Evolutionary conservation across 139 green algal genomes (phyloP).

Genomic region (Volvox africanus): DNA sequence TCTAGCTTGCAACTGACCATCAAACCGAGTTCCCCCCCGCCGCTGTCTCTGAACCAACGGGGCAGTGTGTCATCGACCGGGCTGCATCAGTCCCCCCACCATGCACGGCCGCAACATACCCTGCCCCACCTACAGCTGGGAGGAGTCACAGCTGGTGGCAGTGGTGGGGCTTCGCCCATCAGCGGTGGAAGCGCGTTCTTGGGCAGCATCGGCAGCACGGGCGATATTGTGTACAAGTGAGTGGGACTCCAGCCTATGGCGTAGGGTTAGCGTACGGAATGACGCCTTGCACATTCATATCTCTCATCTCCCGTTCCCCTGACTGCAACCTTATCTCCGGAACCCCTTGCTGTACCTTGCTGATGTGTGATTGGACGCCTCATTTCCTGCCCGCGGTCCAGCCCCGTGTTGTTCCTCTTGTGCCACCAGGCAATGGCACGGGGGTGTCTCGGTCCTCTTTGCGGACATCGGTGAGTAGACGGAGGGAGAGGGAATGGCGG

Average conservation of each 20-base stretch:
- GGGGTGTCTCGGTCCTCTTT: constrained; percentile 44
- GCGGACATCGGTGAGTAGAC: constrained; percentile 43
- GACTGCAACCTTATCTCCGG: not conserved
- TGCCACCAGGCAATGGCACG: constrained; percentile 60
- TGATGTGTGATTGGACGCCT: too few species aligned
- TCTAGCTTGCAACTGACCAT: not conserved
- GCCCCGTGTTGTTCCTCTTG: too few species aligned
- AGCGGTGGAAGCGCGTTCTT: not conserved
- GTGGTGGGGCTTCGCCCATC: not conserved
- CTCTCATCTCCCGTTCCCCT: not conserved
- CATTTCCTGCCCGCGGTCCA: too few species aligned
- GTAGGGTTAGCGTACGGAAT: too few species aligned
- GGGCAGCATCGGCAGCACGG: constrained; percentile 27
- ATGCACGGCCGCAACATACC: not conserved
- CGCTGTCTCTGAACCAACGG: not conserved
- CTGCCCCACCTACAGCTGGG: not conserved
- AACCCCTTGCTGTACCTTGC: not conserved
- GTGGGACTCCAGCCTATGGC: not conserved
- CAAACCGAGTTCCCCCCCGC: not conserved
- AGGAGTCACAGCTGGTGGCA: not conserved
- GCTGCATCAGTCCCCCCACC: not conserved
- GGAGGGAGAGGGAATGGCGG: not conserved
- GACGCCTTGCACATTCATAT: not conserved
- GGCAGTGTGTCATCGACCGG: not conserved
- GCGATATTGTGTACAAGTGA: constrained; percentile 49